These are phyloP conservation scores for Elaeis guineensis DNA, from an alignment of 176 grass and related monocot species.

Conservation along the genomic window DNA sequence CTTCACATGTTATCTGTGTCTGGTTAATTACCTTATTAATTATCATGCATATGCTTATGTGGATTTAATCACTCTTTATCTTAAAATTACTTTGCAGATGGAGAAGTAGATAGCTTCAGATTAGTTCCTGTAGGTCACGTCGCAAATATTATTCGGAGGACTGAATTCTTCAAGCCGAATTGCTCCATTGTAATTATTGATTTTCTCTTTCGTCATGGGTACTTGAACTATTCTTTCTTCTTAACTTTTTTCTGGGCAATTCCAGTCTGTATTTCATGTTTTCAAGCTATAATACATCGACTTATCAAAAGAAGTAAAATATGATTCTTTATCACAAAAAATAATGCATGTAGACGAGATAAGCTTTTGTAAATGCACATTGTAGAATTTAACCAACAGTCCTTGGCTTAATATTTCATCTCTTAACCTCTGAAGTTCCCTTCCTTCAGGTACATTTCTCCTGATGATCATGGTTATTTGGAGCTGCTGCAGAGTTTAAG, in stretches of 20 bases:
- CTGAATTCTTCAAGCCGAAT: conserved; percentile 68
- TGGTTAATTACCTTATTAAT: background rate
- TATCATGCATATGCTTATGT: background rate
- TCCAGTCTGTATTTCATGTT: no score
- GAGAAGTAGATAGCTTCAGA: conserved; percentile 89
- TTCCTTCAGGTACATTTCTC: conserved; percentile 52
- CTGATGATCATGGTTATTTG: conserved; percentile 58
- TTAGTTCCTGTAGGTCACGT: conserved; percentile 52
- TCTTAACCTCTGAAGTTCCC: background rate
- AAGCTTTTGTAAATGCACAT: no score
- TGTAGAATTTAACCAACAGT: no score
- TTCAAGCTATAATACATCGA: no score
- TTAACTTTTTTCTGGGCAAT: no score
- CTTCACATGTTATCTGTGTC: background rate
- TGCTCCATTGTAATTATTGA: conserved; percentile 76
- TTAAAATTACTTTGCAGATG: conserved; percentile 34
- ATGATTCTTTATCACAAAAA: no score
- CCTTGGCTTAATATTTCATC: no score
- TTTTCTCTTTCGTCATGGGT: conserved; percentile 88
- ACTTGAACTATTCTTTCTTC: background rate
- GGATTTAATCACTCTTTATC: no score
- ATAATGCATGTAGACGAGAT: no score
- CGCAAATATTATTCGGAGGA: conserved; percentile 60
- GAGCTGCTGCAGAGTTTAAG: conserved; percentile 67
- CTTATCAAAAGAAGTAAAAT: no score